Evolutionary conservation across 305 asterid genomes (phyloP).

Genomic region (Fraxinus greggii): DNA sequence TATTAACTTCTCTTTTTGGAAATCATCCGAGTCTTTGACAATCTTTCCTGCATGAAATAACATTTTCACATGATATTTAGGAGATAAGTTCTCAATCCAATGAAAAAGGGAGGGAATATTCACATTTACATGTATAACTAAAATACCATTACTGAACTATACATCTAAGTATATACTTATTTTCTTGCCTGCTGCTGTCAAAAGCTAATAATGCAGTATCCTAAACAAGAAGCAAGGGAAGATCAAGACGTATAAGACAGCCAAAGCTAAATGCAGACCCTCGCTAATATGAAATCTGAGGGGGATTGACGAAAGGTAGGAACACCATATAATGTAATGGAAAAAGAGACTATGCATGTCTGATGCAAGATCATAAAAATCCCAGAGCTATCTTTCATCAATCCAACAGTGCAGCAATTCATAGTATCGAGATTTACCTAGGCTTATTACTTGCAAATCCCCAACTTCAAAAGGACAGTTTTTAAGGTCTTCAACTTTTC

Average conservation of each 20-base stretch:
- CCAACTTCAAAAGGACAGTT: slow-evolving; percentile 59
- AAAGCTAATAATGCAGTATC: background rate
- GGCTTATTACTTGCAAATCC: slow-evolving; percentile 68
- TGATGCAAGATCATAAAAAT: slow-evolving; percentile 5
- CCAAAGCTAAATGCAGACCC: slow-evolving; percentile 13
- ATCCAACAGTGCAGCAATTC: slow-evolving; percentile 6
- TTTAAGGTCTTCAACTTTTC: slow-evolving; percentile 56
- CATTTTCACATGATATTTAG: slow-evolving; percentile 23
- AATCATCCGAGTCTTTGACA: slow-evolving; percentile 60
- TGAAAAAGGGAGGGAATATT: background rate
- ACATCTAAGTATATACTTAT: slow-evolving; percentile 9
- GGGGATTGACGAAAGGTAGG: background rate
- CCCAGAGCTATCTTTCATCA: slow-evolving; percentile 13
- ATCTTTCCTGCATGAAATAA: slow-evolving; percentile 64
- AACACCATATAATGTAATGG: slow-evolving; percentile 20
- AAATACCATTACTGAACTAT: slow-evolving; percentile 21
- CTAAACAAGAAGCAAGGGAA: background rate
- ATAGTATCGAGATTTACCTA: slow-evolving; percentile 47
- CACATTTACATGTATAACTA: slow-evolving; percentile 3
- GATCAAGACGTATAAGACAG: background rate
- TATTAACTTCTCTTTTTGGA: slow-evolving; percentile 66
- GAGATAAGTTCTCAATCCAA: slow-evolving; percentile 25
- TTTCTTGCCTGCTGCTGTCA: background rate
- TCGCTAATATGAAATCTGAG: slow-evolving; percentile 3
- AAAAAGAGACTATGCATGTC: background rate